Conservation (phyloP, 75 land plant species). For the Adiantum capillusveneris region DNA sequence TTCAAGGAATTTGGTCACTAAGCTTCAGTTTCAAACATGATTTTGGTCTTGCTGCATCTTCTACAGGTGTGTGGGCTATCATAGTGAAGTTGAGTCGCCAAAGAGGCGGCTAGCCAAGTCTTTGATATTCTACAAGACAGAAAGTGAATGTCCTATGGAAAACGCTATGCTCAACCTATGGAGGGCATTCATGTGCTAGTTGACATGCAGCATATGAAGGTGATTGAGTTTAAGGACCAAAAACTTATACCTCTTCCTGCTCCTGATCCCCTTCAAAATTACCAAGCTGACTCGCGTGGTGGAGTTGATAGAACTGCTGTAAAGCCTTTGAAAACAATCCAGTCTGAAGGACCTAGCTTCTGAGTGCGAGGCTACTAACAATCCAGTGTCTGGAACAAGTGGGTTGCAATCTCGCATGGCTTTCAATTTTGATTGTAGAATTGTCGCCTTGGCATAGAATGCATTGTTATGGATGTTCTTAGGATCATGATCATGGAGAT, state of each 20-base stretch:
- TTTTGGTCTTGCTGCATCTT: too few species aligned
- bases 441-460: too few species aligned
- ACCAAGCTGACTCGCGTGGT: conserved; percentile 82
- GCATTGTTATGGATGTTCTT: too few species aligned
- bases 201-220: conserved; percentile 86
- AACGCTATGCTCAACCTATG: conserved; percentile 97
- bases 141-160: conserved; percentile 98
- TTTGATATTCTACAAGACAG: conserved; percentile 90
- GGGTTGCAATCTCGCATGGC: too few species aligned
- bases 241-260: conserved; percentile 89
- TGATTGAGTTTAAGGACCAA: conserved; percentile 88
- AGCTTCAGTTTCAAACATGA: too few species aligned
- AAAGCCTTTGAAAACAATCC: conserved; percentile 81
- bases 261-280: conserved; percentile 94
- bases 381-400: too few species aligned
- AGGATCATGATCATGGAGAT: too few species aligned
- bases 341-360: conserved; percentile 97
- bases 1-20: too few species aligned
- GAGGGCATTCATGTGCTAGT: conserved; percentile 89
- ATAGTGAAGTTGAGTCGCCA: conserved; percentile 85
- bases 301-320: conserved; percentile 92
- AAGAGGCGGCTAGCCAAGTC: conserved; percentile 91
- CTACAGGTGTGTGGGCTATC: conserved; percentile 94
- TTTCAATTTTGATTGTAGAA: too few species aligned
- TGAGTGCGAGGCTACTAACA: conserved; percentile 89